Percentiles rank a stretch among this genome's conserved stretches.
Evolutionary conservation across 805 yeast genomes (phyloP).

Genomic region (Yamadazyma sp.): DNA sequence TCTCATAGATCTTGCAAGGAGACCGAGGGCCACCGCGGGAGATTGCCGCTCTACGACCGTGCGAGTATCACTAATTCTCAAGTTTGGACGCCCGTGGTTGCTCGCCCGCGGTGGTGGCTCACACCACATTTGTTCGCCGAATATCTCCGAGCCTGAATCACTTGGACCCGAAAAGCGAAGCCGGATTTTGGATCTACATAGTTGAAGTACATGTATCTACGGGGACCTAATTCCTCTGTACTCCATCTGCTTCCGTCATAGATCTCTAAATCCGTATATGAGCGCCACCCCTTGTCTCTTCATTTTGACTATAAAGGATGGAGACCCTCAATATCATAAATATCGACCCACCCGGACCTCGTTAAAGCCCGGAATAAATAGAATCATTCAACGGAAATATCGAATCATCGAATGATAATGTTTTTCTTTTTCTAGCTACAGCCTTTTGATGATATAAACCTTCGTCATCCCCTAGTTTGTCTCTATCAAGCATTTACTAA

Average conservation of each 20-base stretch:
- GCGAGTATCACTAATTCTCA: too few species aligned
- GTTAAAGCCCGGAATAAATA: conserved; percentile 6
- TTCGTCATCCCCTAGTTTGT: background rate
- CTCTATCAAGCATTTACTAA: background rate
- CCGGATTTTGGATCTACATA: background rate
- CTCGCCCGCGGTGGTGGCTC: background rate
- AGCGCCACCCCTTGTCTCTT: too few species aligned
- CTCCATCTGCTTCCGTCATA: too few species aligned
- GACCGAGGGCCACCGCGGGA: too few species aligned
- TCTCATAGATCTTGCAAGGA: too few species aligned
- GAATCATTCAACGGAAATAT: conserved; percentile 7
- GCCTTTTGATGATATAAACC: conserved; percentile 9
- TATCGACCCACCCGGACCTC: conserved; percentile 2
- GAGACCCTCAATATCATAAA: background rate
- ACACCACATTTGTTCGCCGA: conserved; percentile 1
- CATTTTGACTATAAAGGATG: conserved; percentile 11
- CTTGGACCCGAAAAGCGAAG: conserved; percentile 1
- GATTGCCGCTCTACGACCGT: too few species aligned
- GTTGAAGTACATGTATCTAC: too few species aligned
- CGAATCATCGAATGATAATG: conserved; percentile 9
- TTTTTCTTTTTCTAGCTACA: conserved; percentile 7
- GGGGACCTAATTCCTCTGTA: too few species aligned
- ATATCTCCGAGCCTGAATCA: background rate
- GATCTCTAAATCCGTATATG: too few species aligned
- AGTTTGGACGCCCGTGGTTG: too few species aligned